Evolutionary conservation across 2,329 filamentous ascomycete species (phyloP), one percentile per base, ranked within the genome.

Genomic region (Curvularia eragrostidis): DNA sequence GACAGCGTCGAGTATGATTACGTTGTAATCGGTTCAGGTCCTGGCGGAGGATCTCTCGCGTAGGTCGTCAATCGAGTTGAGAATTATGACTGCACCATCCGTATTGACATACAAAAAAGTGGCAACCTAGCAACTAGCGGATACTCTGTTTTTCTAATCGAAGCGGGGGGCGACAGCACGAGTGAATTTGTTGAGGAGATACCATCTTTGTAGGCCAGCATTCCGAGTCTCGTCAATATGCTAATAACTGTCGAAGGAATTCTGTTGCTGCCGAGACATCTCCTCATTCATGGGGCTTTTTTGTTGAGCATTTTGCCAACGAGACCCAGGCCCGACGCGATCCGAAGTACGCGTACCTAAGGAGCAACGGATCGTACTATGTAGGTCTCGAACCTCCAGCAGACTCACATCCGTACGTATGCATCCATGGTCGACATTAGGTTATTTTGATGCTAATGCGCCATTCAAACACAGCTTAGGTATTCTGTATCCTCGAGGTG

Each of bases 221-320:
- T 44, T 18, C 9, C 13, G 15, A 18, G 24, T 19, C 3, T 15
- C n/a, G 6, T 28, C 24, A 12, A 15, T 6, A 44, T 44, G n/a
- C 42, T 44, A 19, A 44, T 28, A 18, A 12, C 2, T 12, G 4
- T 44, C 4, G 5, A 44, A 44, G 42, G 3, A 44, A 44, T n/a
- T 44, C 42, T 2, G 24, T 28, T 18, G 42, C 42, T 28, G 42
- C 42, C 7, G 42, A 44, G 13, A 18, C 24, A 8, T 7, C 42
- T 18, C 42, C 42, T 28, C 42, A 44, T 8, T 44, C 42, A 44
- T 44, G 42, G 42, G 18, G 42, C 42, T 44, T 44, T 24, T 44
- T 44, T 5, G 42, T 44, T 10, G 42, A 44, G 3, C 24, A 44
- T 44, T 44, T 44, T 12, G n/a, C 24, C 15, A 44, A 44, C 24